Percentiles rank a stretch among this genome's conserved stretches.
Conservation (phyloP, 2,329 filamentous ascomycete species). For the Ascochyta fabae region DNA sequence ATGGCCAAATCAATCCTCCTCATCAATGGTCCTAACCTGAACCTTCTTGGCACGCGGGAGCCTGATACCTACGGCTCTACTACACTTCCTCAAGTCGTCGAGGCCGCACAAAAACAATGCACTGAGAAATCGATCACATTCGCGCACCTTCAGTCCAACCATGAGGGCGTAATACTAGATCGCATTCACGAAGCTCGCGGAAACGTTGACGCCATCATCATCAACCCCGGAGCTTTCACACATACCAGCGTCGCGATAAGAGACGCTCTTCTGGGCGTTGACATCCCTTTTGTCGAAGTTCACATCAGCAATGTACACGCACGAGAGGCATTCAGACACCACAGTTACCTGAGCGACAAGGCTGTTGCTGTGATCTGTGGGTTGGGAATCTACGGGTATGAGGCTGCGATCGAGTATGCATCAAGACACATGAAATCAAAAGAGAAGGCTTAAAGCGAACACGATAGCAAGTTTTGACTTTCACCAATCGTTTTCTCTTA, state of each 20-base stretch:
- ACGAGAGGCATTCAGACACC: constrained; percentile 70
- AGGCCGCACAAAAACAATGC: constrained; percentile 59
- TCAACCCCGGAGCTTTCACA: constrained; percentile 78
- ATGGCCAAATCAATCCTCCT: constrained; percentile 65
- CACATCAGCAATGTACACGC: constrained; percentile 78
- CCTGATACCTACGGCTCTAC: constrained; percentile 75
- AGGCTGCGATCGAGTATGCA: constrained; percentile 54
- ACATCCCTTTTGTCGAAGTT: constrained; percentile 78
- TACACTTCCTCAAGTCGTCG: constrained; percentile 69
- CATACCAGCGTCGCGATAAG: constrained; percentile 78
- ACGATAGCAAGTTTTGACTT: neutral
- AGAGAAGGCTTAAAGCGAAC: constrained; percentile 13
- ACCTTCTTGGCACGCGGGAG: constrained; percentile 77
- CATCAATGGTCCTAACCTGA: constrained; percentile 84
- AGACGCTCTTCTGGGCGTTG: constrained; percentile 73
- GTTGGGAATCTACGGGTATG: constrained; percentile 59
- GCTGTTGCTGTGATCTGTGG: constrained; percentile 76
- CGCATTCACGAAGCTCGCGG: constrained; percentile 71
- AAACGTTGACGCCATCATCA: constrained; percentile 69
- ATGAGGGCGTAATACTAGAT: constrained; percentile 77
- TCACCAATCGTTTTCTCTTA: no score
- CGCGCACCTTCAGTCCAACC: constrained; percentile 74
- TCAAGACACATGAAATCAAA: constrained; percentile 40
- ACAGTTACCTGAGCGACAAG: constrained; percentile 78
- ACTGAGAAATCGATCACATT: constrained; percentile 58